phyloP scores from a whole-genome alignment of 148 eudicot species.

The Heliosperma pusillum region DNA sequence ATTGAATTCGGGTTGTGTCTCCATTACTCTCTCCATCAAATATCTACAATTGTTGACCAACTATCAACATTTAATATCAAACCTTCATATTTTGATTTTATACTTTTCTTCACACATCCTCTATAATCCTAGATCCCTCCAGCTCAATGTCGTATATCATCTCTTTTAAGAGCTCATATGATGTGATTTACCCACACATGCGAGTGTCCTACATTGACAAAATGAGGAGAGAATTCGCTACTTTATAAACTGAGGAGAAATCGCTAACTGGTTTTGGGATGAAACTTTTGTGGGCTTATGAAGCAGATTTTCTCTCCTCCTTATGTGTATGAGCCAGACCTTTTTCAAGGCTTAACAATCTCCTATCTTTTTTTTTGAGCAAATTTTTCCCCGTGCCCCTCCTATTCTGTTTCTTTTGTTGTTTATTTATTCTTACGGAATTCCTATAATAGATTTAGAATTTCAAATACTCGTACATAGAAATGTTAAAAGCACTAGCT shows the following conservation, averaged over 20 bases:
- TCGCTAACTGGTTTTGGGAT: no score
- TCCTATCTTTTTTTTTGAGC: not conserved
- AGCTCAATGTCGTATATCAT: not conserved
- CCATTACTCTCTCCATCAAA: not conserved
- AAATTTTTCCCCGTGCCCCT: not conserved
- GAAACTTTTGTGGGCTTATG: no score
- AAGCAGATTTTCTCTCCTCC: no score
- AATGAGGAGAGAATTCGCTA: no score
- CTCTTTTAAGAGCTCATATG: no score
- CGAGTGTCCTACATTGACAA: no score
- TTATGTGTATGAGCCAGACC: no score
- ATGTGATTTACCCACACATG: no score
- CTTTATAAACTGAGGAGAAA: no score
- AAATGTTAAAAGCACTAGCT: not conserved
- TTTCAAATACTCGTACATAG: not conserved
- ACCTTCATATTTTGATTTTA: not conserved
- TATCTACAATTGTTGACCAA: not conserved
- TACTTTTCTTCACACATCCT: not conserved
- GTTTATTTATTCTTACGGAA: not conserved
- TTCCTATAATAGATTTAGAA: conserved; percentile 11
- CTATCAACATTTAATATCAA: not conserved
- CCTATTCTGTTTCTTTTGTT: not conserved
- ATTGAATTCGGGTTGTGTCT: no score
- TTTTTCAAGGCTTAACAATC: no score
- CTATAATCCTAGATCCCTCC: conserved; percentile 1